phyloP scores from a whole-genome alignment of 2,329 filamentous ascomycete species.

The Pseudogymnoascus sp. region DNA sequence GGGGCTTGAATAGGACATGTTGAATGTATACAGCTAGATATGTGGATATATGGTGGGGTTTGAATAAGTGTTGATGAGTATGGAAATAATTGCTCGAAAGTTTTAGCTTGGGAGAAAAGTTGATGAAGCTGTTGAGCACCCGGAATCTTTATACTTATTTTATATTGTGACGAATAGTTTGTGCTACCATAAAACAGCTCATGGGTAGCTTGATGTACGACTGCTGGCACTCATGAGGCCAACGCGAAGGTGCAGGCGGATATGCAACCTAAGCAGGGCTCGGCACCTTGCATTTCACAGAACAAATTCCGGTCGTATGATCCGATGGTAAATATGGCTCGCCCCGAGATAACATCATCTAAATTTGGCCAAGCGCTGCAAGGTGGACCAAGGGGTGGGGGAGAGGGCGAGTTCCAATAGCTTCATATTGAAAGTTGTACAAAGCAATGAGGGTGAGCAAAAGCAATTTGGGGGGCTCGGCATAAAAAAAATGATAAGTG shows the following conservation, averaged over 20 bases:
- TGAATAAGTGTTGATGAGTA: background rate
- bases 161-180: background rate
- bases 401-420: background rate
- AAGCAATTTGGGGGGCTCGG: slow-evolving; percentile 2
- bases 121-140: background rate
- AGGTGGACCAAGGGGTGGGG: background rate
- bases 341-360: background rate
- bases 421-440: background rate
- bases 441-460: background rate
- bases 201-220: slow-evolving; percentile 5
- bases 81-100: background rate
- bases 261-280: slow-evolving; percentile 8
- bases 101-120: background rate
- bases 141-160: slow-evolving; percentile 9
- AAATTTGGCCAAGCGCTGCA: slow-evolving; percentile 5
- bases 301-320: slow-evolving; percentile 11
- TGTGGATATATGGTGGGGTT: background rate
- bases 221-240: slow-evolving; percentile 8
- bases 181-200: slow-evolving; percentile 9
- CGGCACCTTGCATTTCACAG: slow-evolving; percentile 8
- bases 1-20: slow-evolving; percentile 27
- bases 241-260: slow-evolving; percentile 8
- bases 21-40: slow-evolving; percentile 4
- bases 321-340: background rate
- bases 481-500: background rate